phyloP scores from a whole-genome alignment of 257 asterid species.

The Galeopsis tetrahit region DNA sequence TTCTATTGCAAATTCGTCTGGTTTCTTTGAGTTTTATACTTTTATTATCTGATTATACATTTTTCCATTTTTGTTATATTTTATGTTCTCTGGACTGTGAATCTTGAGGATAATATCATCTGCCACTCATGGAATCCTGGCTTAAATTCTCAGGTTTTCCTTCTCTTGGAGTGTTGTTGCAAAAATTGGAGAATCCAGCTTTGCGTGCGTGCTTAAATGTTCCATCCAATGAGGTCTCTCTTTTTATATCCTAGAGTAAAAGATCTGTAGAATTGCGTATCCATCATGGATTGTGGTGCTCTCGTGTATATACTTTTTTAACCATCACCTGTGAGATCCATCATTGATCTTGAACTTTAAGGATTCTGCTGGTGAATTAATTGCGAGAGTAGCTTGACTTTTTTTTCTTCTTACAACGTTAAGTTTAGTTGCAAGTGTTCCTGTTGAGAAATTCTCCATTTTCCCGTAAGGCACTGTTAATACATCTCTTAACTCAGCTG shows the following conservation, averaged over 20 bases:
- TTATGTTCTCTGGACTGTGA: constrained; percentile 2
- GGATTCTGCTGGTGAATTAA: constrained; percentile 4
- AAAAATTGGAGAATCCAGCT: constrained; percentile 97
- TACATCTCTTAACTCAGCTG: not conserved
- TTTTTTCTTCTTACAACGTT: not conserved
- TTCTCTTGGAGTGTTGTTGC: constrained; percentile 87
- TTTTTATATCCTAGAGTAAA: constrained; percentile 24
- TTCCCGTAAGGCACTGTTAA: constrained; percentile 8
- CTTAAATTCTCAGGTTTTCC: constrained; percentile 80
- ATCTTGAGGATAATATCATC: constrained; percentile 15
- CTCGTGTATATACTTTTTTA: not conserved
- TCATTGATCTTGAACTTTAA: constrained; percentile 4
- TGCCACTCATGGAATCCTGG: constrained; percentile 25
- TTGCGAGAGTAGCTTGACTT: constrained; percentile 22
- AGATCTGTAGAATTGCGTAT: constrained; percentile 22
- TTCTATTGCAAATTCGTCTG: constrained; percentile 13
- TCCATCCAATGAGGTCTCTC: constrained; percentile 79
- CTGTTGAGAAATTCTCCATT: constrained; percentile 10
- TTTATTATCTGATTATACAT: constrained; percentile 1
- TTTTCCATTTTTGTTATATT: constrained; percentile 18
- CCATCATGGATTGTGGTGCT: not conserved
- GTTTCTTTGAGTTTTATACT: not conserved
- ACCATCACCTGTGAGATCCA: constrained; percentile 11
- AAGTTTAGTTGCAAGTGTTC: constrained; percentile 15
- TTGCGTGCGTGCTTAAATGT: constrained; percentile 86